phyloP scores from a whole-genome alignment of 768 basidiomycete genomes.

The Hemileccinum impolitum region DNA sequence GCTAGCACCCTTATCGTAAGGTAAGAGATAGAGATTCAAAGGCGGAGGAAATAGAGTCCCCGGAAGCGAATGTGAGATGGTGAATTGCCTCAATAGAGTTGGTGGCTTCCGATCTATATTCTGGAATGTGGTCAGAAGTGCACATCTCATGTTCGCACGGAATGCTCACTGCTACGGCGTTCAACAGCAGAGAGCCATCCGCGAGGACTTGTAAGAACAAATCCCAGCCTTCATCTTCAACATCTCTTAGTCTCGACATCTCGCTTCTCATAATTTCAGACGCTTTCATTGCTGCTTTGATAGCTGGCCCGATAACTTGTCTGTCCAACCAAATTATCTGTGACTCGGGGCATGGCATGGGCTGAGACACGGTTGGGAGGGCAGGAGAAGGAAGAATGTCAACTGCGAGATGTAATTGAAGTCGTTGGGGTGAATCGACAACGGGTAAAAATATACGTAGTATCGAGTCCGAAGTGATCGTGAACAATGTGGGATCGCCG shows the following conservation, averaged over 20 bases:
- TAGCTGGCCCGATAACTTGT: constrained; percentile 48
- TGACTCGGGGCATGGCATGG: constrained; percentile 34
- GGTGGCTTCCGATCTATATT: constrained; percentile 90
- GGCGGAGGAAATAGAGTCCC: constrained; percentile 47
- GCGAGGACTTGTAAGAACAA: constrained; percentile 68
- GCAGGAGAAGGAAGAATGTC: constrained; percentile 67
- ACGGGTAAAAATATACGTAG: constrained; percentile 86
- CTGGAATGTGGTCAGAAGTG: constrained; percentile 37
- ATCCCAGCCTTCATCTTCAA: constrained; percentile 74
- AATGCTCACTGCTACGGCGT: constrained; percentile 64
- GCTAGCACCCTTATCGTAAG: constrained; percentile 38
- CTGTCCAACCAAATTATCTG: constrained; percentile 70
- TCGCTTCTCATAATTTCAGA: not conserved
- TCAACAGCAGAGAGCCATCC: constrained; percentile 73
- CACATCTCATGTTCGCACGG: not conserved
- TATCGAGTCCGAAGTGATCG: constrained; percentile 77
- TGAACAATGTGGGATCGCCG: constrained; percentile 77
- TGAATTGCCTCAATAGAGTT: constrained; percentile 73
- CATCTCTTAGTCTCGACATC: constrained; percentile 51
- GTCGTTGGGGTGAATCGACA: constrained; percentile 75
- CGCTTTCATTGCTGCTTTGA: constrained; percentile 44
- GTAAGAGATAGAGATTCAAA: constrained; percentile 50
- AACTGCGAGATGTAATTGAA: constrained; percentile 81
- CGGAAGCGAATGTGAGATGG: constrained; percentile 61
- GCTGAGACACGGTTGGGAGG: constrained; percentile 34